Conservation (phyloP, 495 filamentous ascomycete genomes). For the Hyaloscypha variabilis region DNA sequence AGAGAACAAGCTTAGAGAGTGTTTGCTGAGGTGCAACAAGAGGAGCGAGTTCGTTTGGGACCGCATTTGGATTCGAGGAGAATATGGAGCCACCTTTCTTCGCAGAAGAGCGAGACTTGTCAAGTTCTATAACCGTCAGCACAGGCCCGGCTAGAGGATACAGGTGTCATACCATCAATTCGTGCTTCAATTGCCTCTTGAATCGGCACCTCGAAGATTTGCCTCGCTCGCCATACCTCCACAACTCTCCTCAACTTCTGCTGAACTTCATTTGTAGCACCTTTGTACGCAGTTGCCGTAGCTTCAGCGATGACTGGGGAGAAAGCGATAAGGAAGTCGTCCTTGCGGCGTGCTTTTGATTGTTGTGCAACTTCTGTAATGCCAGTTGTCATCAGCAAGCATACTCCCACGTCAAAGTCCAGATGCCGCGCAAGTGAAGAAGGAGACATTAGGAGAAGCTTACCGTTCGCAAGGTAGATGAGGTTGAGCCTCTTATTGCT, state of each 20-base stretch:
- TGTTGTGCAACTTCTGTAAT: slow-evolving; percentile 88
- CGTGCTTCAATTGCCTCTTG: slow-evolving; percentile 76
- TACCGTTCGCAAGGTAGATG: slow-evolving; percentile 95
- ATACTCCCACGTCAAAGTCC: slow-evolving; percentile 1
- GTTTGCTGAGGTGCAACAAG: slow-evolving; percentile 72
- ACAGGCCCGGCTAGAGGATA: background rate
- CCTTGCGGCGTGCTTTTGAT: slow-evolving; percentile 85
- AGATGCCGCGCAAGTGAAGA: background rate
- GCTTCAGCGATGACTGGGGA: slow-evolving; percentile 89
- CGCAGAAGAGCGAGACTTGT: slow-evolving; percentile 68
- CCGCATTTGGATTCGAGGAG: slow-evolving; percentile 55
- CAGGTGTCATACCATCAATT: slow-evolving; percentile 64
- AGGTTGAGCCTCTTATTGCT: slow-evolving; percentile 85
- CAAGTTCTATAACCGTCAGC: slow-evolving; percentile 62
- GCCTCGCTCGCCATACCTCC: slow-evolving; percentile 88
- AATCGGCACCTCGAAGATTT: slow-evolving; percentile 80
- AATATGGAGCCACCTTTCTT: slow-evolving; percentile 73
- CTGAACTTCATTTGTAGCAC: slow-evolving; percentile 80
- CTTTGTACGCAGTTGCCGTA: slow-evolving; percentile 81
- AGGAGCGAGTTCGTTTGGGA: slow-evolving; percentile 76
- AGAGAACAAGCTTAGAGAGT: slow-evolving; percentile 67
- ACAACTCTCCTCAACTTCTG: slow-evolving; percentile 85
- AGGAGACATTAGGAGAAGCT: slow-evolving; percentile 17
- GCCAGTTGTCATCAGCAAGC: slow-evolving; percentile 31
- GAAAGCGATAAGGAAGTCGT: slow-evolving; percentile 90